Percentiles rank a stretch among this genome's conserved stretches.
These are phyloP conservation scores for Capsella rubella DNA, from an alignment of 441 rosid genomes.

Conservation along the genomic window DNA sequence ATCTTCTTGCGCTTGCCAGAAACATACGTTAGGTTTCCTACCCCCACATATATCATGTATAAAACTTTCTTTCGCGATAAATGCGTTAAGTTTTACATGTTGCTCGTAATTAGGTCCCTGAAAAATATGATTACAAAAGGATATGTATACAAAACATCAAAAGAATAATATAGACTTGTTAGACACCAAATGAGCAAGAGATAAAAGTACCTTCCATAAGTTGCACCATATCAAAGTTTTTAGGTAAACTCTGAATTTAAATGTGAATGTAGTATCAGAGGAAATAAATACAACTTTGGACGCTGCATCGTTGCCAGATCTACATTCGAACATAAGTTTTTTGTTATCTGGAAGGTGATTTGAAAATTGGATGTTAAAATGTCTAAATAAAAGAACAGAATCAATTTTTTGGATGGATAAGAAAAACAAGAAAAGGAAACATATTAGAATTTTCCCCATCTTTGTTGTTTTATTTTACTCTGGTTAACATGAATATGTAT, in stretches of 20 bases:
- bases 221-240: slow-evolving; percentile 36
- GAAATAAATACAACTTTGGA: neutral
- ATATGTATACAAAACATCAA: neutral
- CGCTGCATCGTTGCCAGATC: neutral
- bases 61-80: neutral
- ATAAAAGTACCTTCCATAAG: slow-evolving; percentile 22
- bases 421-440: neutral
- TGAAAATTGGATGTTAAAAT: neutral
- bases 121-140: neutral
- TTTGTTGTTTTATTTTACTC: neutral
- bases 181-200: neutral
- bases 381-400: neutral
- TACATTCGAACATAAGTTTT: slow-evolving; percentile 7
- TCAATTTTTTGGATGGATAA: slow-evolving; percentile 4
- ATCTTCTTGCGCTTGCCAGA: slow-evolving; percentile 1
- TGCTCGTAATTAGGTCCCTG: slow-evolving; percentile 25
- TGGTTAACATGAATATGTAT: neutral
- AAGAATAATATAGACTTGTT: too few relatives aligned
- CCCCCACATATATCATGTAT: slow-evolving; percentile 13
- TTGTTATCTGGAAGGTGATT: neutral
- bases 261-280: neutral
- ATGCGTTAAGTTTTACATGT: neutral
- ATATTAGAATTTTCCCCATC: slow-evolving; percentile 16
- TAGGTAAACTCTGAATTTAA: neutral
- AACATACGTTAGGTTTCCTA: slow-evolving; percentile 4